Base-by-base conservation (phyloP, 305 asterid species). In the Solanum hybrid region DNA sequence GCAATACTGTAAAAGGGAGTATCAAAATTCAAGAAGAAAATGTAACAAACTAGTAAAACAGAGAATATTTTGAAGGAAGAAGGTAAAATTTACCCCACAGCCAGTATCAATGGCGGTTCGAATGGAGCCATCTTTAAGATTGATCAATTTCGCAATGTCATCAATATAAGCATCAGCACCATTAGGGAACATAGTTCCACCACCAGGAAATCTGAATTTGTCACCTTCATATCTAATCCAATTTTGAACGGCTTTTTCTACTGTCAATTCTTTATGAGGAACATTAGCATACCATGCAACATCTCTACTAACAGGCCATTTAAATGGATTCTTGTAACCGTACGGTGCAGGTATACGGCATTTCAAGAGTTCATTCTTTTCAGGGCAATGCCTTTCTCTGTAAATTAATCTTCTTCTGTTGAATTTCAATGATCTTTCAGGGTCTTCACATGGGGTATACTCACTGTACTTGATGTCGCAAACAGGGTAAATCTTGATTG, bases 91-190 rank as follows among this genome's bases (percentile, higher is more conserved):
- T 78, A 92, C 93, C 91, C 93, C 92, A 84, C 92, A 92, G 71
- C 93, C 93, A 76, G 91, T 90, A 77, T 92, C 93, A 89, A 92
- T 89, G 60, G 88, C 93, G 11, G 93, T 92, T 88, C 93, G 76
- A 27, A 92, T 89, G 29, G 93, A 86, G 2, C 93, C 93, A 87
- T 91, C 76, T 26, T 38, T 78, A 80, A 90, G 90, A 64, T 91
- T 90, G 79, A 92, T 88, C 72, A 89, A 36, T 66, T 88, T 87
- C 10, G 80, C 90, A 34, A 92, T 84, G 35, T 32, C 34, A 32
- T 32, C 34, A 32, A 32, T 32, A 32, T 32, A 32, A 2, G 90
- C 89, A 86, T 78, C 73, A 6, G 91, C 92, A 7, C 93, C 92
- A 24, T 45, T 37, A 6, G 92, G 93, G 78, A 92, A 92, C 88